Evolutionary conservation across 1,284 basidiomycete genomes (phyloP).

Genomic region (Ganoderma lingzhi): DNA sequence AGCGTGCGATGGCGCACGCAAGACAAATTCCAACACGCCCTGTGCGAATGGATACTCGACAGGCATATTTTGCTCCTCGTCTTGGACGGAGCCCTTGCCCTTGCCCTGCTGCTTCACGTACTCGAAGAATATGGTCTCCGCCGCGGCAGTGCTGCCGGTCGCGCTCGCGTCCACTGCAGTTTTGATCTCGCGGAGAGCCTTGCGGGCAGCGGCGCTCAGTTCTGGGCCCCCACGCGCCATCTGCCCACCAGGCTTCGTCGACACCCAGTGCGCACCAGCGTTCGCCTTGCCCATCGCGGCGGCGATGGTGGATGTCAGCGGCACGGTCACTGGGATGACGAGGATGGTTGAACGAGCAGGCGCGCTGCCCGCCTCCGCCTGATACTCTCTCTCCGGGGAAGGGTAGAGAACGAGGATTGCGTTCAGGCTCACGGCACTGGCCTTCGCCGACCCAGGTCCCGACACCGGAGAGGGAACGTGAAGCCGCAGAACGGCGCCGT

Average conservation of each 20-base stretch:
- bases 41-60: constrained; percentile 65
- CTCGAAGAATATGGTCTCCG: constrained; percentile 57
- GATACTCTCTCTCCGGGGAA: constrained; percentile 33
- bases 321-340: constrained; percentile 62
- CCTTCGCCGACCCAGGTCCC: constrained; percentile 3
- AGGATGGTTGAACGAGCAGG: constrained; percentile 58
- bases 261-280: constrained; percentile 60
- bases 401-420: constrained; percentile 64
- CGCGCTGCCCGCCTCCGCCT: constrained; percentile 30
- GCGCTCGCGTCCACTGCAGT: constrained; percentile 25
- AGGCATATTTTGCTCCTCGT: constrained; percentile 17
- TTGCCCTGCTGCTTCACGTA: constrained; percentile 52
- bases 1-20: constrained; percentile 42
- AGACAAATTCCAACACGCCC: constrained; percentile 55
- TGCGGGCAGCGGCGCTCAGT: constrained; percentile 44
- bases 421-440: constrained; percentile 42
- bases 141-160: constrained; percentile 37
- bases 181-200: constrained; percentile 49
- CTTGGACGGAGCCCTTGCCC: constrained; percentile 22
- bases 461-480: constrained; percentile 36
- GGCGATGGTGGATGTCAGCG: constrained; percentile 63
- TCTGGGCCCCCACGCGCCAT: constrained; percentile 16
- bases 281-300: constrained; percentile 63
- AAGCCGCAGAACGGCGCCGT: constrained; percentile 45
- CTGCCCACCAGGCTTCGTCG: constrained; percentile 16